A percentile compares a stretch with the other conserved stretches of the same genome.
Conservation (phyloP, 306 rosid genomes). For the Pyrus pyrifolia region DNA sequence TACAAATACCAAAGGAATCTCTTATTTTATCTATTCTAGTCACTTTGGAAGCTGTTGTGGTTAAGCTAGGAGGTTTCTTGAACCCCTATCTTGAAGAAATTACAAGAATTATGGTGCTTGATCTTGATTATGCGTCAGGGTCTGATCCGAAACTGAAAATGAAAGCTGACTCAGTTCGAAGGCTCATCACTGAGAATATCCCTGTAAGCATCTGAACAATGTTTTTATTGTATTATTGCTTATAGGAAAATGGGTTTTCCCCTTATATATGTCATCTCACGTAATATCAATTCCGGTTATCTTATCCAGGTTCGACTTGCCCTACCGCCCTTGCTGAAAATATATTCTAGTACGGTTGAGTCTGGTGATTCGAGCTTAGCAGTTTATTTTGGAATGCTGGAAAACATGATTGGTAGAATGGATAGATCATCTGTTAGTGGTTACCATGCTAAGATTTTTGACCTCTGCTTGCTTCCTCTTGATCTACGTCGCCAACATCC, state of each 20-base stretch:
- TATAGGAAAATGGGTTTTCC: background rate
- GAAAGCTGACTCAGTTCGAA: slow-evolving; percentile 53
- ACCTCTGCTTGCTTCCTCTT: slow-evolving; percentile 69
- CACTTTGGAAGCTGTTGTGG: slow-evolving; percentile 70
- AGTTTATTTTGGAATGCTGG: slow-evolving; percentile 68
- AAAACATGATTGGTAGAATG: slow-evolving; percentile 44
- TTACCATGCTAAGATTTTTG: slow-evolving; percentile 68
- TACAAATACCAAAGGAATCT: slow-evolving; percentile 38
- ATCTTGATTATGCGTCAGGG: slow-evolving; percentile 45
- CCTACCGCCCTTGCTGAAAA: slow-evolving; percentile 63
- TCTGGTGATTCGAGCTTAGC: slow-evolving; percentile 77
- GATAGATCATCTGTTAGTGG: slow-evolving; percentile 64
- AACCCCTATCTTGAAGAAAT: slow-evolving; percentile 70
- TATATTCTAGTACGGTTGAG: slow-evolving; percentile 43
- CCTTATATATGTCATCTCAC: slow-evolving; percentile 5
- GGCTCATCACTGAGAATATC: slow-evolving; percentile 64
- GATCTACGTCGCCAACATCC: slow-evolving; percentile 70
- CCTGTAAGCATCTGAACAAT: slow-evolving; percentile 51
- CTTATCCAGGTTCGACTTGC: slow-evolving; percentile 67
- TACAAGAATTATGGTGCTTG: slow-evolving; percentile 60
- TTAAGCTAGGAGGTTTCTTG: slow-evolving; percentile 79
- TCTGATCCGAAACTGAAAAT: slow-evolving; percentile 50
- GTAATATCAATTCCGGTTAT: background rate
- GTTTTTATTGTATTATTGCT: background rate
- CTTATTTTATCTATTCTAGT: slow-evolving; percentile 45